Base-by-base conservation (phyloP, 1,284 basidiomycete species). In the Melampsora larici-populina region DNA sequence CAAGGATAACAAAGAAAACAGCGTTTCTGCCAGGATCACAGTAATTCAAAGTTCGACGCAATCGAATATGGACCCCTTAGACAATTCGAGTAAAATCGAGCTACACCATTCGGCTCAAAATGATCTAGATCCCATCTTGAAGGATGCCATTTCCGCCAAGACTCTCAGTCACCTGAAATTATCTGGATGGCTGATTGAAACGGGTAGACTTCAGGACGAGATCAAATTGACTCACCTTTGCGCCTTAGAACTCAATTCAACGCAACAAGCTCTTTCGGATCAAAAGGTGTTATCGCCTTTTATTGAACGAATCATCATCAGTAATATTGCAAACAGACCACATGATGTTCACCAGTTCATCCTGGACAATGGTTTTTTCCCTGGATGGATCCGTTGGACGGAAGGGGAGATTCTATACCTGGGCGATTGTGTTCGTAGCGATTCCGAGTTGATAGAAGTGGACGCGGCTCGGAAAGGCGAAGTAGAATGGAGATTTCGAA, bases 311-410 rank as follows among this genome's bases (percentile, higher is more conserved):
- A 18, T 77, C 49, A 64, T 77, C 21, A 21, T 51, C 18, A 63
- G 49, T 15, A 70, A 70, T 49, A 46, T 77, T n/a, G 51, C 66
- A 9, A 62, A 65, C 46, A 65, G 74, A 63, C 74, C 74, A 29
- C 74, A 77, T n/a, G 51, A 70, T 29, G 74, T 77, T 48, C 3
- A 31, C 36, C 63, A 77, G 43, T 77, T 77, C 33, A 77, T 77
- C 36, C 33, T 36, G 26, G 58, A 69, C 18, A 46, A 49, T 31
- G 74, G 74, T 1, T 77, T 77, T 48, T 40, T 66, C 26, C 74
- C 74, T 51, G 74, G 74, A n/a, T 77, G 68, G n/a, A 48, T 77
- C 1, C 51, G 67, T 31, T 77, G 74, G 74, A 69, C n/a, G 36
- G 67, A 48, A 21, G 74, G 74, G 13, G 49, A 67, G 36, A 75